A percentile compares a stretch with the other conserved stretches of the same genome.
Conservation (phyloP, 306 rosid genomes). For the Vigna nakashimae region DNA sequence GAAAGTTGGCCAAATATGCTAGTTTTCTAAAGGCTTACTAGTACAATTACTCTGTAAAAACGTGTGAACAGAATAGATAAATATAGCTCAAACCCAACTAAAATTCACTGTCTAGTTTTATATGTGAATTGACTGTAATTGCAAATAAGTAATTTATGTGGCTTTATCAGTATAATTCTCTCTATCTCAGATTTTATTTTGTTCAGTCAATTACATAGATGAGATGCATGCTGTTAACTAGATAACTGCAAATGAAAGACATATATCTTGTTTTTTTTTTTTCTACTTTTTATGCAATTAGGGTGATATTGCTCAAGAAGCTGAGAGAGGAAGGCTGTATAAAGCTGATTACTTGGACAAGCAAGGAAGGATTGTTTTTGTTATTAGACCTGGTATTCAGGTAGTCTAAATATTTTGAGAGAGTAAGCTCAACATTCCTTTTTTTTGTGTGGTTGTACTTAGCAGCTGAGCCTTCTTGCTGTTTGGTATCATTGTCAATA, state of each 20-base stretch:
- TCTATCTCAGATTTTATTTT: conserved; percentile 6
- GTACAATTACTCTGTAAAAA: neutral
- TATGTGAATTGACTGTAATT: neutral
- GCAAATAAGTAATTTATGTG: neutral
- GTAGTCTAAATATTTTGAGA: conserved; percentile 46
- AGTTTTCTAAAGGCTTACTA: conserved; percentile 19
- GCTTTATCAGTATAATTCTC: conserved; percentile 1
- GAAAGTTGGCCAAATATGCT: conserved; percentile 6
- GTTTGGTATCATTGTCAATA: neutral
- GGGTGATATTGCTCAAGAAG: conserved; percentile 65
- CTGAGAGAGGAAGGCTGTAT: conserved; percentile 63
- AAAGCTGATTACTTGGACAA: conserved; percentile 72
- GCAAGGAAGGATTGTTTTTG: conserved; percentile 74
- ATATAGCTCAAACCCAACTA: conserved; percentile 21
- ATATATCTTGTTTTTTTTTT: neutral
- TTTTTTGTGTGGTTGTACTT: neutral
- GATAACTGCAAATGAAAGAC: conserved; percentile 30
- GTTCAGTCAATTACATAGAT: neutral
- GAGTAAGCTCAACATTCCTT: conserved; percentile 4
- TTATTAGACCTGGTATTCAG: conserved; percentile 78
- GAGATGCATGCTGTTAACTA: conserved; percentile 13
- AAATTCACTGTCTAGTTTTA: neutral
- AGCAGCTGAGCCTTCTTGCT: no score
- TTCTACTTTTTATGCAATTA: conserved; percentile 37
- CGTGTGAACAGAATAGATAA: neutral